These are phyloP conservation scores for Microascus cirrosus DNA, from an alignment of 2,329 filamentous ascomycete species.

Conservation along the genomic window DNA sequence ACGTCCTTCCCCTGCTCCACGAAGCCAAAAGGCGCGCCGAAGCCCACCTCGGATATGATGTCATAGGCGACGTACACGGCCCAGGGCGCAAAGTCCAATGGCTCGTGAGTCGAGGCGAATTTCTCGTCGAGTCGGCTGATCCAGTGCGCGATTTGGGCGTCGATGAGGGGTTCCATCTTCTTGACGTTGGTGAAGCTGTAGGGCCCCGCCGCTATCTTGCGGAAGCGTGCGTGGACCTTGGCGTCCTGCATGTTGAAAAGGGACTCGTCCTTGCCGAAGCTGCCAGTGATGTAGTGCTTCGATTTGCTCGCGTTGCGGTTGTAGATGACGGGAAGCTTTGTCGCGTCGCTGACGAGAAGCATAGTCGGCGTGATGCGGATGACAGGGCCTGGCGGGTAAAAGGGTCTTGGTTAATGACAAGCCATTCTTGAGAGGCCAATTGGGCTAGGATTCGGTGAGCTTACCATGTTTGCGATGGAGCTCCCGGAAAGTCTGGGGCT, in stretches of 20 bases:
- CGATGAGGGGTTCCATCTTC: constrained; percentile 46
- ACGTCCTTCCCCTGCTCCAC: constrained; percentile 39
- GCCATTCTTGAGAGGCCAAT: background rate
- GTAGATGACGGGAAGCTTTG: constrained; percentile 44
- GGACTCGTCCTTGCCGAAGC: constrained; percentile 41
- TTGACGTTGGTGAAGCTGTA: constrained; percentile 46
- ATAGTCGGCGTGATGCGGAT: constrained; percentile 41
- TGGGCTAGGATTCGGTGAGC: background rate
- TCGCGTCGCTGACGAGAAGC: constrained; percentile 39
- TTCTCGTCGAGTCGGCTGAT: constrained; percentile 28
- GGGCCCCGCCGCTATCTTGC: constrained; percentile 41
- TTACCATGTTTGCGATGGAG: constrained; percentile 37
- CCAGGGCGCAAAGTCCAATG: constrained; percentile 45
- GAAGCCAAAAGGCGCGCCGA: constrained; percentile 45
- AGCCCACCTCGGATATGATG: constrained; percentile 43
- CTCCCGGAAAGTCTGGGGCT: constrained; percentile 26
- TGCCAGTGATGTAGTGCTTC: constrained; percentile 46
- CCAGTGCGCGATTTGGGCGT: constrained; percentile 38
- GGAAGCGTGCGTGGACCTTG: constrained; percentile 34
- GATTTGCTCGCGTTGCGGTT: constrained; percentile 43
- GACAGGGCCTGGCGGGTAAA: constrained; percentile 28
- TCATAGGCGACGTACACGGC: constrained; percentile 46
- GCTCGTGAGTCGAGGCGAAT: constrained; percentile 30
- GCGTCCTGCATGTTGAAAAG: constrained; percentile 47
- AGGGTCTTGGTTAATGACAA: background rate